Evolutionary conservation across 306 rosid species (phyloP).

Genomic region (Amphicarpaea edgeworthii): DNA sequence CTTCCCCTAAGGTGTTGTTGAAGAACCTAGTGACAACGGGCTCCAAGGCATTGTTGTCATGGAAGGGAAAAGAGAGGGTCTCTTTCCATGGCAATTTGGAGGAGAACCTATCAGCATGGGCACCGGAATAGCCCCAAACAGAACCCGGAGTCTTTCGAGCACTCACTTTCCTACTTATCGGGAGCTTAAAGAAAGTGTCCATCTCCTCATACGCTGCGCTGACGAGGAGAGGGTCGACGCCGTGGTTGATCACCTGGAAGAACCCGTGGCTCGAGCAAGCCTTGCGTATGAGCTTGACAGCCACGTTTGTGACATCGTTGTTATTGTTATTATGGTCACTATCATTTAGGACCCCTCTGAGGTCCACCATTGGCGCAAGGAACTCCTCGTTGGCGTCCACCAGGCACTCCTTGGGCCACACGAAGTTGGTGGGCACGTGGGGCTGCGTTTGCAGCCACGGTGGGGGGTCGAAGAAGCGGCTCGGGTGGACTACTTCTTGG

Average conservation of each 20-base stretch:
- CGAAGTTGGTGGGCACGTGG: slow-evolving; percentile 54
- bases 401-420: slow-evolving; percentile 67
- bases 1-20: slow-evolving; percentile 53
- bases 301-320: slow-evolving; percentile 44
- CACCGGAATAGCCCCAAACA: slow-evolving; percentile 70
- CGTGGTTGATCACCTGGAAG: slow-evolving; percentile 81
- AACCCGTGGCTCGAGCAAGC: slow-evolving; percentile 78
- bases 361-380: slow-evolving; percentile 63
- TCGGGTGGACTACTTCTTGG: slow-evolving; percentile 35
- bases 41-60: slow-evolving; percentile 20
- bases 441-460: slow-evolving; percentile 42
- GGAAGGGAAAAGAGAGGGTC: slow-evolving; percentile 69
- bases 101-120: slow-evolving; percentile 73
- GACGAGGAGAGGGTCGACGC: slow-evolving; percentile 55
- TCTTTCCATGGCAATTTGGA: slow-evolving; percentile 87
- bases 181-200: slow-evolving; percentile 65
- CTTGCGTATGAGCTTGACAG: slow-evolving; percentile 48
- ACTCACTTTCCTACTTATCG: slow-evolving; percentile 47
- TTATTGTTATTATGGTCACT: too few species aligned
- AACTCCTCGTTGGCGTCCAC: slow-evolving; percentile 58
- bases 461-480: slow-evolving; percentile 41
- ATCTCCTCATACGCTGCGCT: slow-evolving; percentile 50
- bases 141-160: slow-evolving; percentile 45
- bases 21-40: slow-evolving; percentile 60
- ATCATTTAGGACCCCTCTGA: slow-evolving; percentile 53